These are phyloP conservation scores for Phlegmacium glaucopus DNA, from an alignment of 768 basidiomycete genomes.

Conservation along the genomic window DNA sequence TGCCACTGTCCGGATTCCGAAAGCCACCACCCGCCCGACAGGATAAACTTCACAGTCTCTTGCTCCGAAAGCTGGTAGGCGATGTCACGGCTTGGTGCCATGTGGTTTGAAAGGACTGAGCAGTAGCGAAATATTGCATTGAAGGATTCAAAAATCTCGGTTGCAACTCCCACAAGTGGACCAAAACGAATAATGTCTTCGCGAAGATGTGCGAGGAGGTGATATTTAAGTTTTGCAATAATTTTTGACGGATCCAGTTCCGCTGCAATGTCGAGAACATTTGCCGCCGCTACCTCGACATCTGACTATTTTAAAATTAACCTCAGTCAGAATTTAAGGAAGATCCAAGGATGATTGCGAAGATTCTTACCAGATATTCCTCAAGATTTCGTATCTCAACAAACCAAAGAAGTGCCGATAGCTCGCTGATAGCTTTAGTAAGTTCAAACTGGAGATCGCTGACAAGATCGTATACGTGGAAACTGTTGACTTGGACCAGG, in stretches of 20 bases:
- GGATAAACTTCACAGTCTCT: neutral
- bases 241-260: slow-evolving; percentile 25
- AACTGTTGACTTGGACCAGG: slow-evolving; percentile 25
- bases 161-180: slow-evolving; percentile 22
- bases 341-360: no score
- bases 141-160: slow-evolving; percentile 33
- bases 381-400: slow-evolving; percentile 20
- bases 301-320: slow-evolving; percentile 15
- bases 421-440: slow-evolving; percentile 16
- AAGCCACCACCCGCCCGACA: neutral
- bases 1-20: neutral
- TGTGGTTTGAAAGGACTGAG: slow-evolving; percentile 33
- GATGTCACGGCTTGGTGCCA: slow-evolving; percentile 34
- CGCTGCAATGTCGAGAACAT: slow-evolving; percentile 27
- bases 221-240: slow-evolving; percentile 27
- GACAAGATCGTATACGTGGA: slow-evolving; percentile 28
- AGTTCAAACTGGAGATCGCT: slow-evolving; percentile 16
- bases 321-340: no score
- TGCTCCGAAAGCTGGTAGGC: slow-evolving; percentile 4
- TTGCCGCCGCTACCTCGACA: slow-evolving; percentile 19
- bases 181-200: slow-evolving; percentile 26
- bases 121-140: slow-evolving; percentile 35
- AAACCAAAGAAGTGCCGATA: slow-evolving; percentile 30
- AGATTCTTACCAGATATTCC: slow-evolving; percentile 27
- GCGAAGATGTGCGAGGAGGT: slow-evolving; percentile 23